phyloP scores from a whole-genome alignment of 2,329 filamentous ascomycete species.

The Aspergillus awamori region DNA sequence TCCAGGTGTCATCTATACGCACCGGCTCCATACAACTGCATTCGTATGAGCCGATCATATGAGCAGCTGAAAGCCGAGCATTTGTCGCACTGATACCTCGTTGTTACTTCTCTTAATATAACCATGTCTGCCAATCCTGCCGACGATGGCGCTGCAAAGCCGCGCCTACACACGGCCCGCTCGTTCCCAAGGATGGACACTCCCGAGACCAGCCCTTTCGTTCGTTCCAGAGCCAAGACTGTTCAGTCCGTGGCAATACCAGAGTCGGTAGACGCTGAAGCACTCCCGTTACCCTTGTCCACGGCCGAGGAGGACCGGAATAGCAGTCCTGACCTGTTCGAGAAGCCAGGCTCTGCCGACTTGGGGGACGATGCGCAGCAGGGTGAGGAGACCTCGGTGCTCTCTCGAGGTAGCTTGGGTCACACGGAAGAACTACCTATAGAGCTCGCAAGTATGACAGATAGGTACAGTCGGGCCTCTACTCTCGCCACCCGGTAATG shows the following conservation, averaged over 20 bases:
- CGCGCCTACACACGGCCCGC: constrained; percentile 31
- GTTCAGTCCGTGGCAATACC: constrained; percentile 28
- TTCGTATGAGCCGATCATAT: constrained; percentile 36
- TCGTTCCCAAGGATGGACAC: constrained; percentile 40
- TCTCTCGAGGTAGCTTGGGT: constrained; percentile 54
- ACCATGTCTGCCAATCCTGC: constrained; percentile 31
- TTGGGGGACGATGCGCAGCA: constrained; percentile 35
- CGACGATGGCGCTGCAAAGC: constrained; percentile 28
- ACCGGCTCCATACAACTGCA: constrained; percentile 14
- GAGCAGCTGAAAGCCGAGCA: constrained; percentile 21
- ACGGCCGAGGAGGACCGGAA: constrained; percentile 29
- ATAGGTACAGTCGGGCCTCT: constrained; percentile 62
- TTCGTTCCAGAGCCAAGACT: constrained; percentile 30
- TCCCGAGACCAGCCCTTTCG: constrained; percentile 26
- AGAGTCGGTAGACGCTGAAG: constrained; percentile 30
- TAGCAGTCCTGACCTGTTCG: constrained; percentile 46
- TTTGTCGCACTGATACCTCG: constrained; percentile 15
- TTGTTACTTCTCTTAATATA: background rate
- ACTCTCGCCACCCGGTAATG: too few relatives aligned
- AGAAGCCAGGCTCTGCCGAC: constrained; percentile 43
- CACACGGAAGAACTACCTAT: constrained; percentile 90
- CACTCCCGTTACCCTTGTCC: constrained; percentile 26
- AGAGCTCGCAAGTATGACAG: constrained; percentile 85
- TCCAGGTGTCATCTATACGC: constrained; percentile 9
- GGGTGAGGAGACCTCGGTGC: constrained; percentile 37